Conservation (phyloP, 805 yeast species). For the Metschnikowia colocasiae region DNA sequence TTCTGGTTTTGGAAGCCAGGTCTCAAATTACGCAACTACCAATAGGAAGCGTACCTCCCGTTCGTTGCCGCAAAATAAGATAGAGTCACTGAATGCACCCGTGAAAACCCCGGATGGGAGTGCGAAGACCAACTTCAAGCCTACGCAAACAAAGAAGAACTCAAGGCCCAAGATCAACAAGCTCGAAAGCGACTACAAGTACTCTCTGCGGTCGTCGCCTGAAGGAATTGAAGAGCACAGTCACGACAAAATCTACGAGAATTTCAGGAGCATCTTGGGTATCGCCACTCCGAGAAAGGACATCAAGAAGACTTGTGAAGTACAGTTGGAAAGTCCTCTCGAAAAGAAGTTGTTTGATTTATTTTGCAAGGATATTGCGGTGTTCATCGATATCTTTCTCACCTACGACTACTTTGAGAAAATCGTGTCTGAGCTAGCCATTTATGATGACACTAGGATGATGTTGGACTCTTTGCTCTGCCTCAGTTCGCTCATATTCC, state of each 20-base stretch:
- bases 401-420: conserved; percentile 27
- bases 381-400: conserved; percentile 32
- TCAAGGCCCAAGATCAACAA: conserved; percentile 37
- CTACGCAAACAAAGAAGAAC: conserved; percentile 35
- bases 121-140: conserved; percentile 25
- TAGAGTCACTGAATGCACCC: neutral
- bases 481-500: conserved; percentile 34
- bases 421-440: conserved; percentile 34
- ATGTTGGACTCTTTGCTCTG: conserved; percentile 35
- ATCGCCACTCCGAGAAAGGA: conserved; percentile 16
- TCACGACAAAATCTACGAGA: conserved; percentile 22
- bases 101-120: neutral
- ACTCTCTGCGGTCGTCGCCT: conserved; percentile 1
- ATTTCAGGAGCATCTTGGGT: conserved; percentile 23
- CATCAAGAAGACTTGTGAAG: conserved; percentile 11
- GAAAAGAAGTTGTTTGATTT: conserved; percentile 33
- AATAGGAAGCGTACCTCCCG: neutral
- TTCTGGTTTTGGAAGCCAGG: neutral
- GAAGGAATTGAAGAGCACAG: conserved; percentile 22
- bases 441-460: conserved; percentile 38
- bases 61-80: neutral
- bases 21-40: neutral
- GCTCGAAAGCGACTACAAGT: conserved; percentile 18
- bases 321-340: conserved; percentile 18
- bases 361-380: conserved; percentile 28